Base-by-base conservation (phyloP, 176 grass and related monocot species). In the Themeda triandra region DNA sequence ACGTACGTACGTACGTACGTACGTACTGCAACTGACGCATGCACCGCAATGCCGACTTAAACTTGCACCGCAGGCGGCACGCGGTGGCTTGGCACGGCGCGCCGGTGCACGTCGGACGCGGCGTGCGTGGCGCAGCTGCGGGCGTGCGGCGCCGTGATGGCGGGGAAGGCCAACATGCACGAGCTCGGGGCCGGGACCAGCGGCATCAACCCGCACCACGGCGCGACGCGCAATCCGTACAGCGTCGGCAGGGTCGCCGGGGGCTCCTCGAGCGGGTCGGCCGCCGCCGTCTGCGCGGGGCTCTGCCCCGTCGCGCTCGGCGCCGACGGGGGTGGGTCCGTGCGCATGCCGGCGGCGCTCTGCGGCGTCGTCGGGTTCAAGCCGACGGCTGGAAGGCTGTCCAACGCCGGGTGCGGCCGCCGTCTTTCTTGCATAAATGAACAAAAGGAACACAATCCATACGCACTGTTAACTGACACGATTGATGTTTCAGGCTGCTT, bases 321-420 rank as follows among this genome's bases (percentile, higher is more conserved):
- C 78, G 91, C 92, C 31, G 95, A 98, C 60, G 95, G 95, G 21
- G 92, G 95, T 71, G 95, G 92, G 37, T 98, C 92, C 10, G 96
- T 98, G 24, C 87, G 91, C 33, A 95, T 95, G 91, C 96, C 96
- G 8, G 96, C 92, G 1, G 85, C 96, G 31, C 76, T 92, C 8
- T 95, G 95, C 42, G 96, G 96, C 24, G 96, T 98, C 28, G 85
- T 98, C 77, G 96, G 96, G 69, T 89, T 98, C 82, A 98, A 98
- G 77, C 91, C 96, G 3, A 98, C 92, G 29, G 88, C 85, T 0
- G 91, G 92, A 4, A 67, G 95, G 18, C 59, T 98, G 23, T 98
- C 92, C 28, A 95, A 92, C 80, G 80, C 87, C 63, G 95, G 95
- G 95, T 92, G 37, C 60, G n/a, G n/a, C n/a, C n/a, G n/a, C n/a